A percentile compares a stretch with the other conserved stretches of the same genome.
These are phyloP conservation scores for Paracorniculantispora psalliotae DNA, from an alignment of 2,329 filamentous ascomycete genomes.

Conservation along the genomic window DNA sequence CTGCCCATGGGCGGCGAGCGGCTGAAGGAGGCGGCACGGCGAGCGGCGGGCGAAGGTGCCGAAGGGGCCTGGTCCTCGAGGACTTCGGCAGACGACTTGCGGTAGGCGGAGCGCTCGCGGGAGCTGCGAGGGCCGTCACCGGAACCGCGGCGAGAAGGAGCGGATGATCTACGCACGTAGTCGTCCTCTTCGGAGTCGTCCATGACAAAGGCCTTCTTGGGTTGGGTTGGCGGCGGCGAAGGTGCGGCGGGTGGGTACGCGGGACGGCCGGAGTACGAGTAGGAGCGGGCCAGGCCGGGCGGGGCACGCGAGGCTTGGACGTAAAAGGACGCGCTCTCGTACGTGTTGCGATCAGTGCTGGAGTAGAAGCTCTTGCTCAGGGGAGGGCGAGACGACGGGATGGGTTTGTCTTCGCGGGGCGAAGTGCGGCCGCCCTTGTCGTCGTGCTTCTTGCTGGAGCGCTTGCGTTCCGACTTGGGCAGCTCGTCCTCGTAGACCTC, in stretches of 20 bases:
- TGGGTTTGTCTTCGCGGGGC: slow-evolving; percentile 9
- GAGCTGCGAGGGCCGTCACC: slow-evolving; percentile 21
- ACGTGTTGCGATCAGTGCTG: slow-evolving; percentile 8
- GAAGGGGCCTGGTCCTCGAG: slow-evolving; percentile 28
- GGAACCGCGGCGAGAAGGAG: slow-evolving; percentile 30
- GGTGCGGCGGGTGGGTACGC: slow-evolving; percentile 29
- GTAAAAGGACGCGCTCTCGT: slow-evolving; percentile 4
- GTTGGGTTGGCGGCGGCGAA: slow-evolving; percentile 30
- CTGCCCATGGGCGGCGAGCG: slow-evolving; percentile 23
- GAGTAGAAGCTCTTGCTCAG: neutral
- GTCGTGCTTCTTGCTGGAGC: slow-evolving; percentile 35
- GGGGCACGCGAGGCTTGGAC: slow-evolving; percentile 19
- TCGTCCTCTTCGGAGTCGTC: slow-evolving; percentile 26
- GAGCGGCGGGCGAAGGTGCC: slow-evolving; percentile 26
- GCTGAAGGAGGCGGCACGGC: slow-evolving; percentile 23
- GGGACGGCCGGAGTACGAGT: slow-evolving; percentile 21
- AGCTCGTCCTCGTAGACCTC: slow-evolving; percentile 30
- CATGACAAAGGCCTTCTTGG: slow-evolving; percentile 22
- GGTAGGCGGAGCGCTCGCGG: slow-evolving; percentile 26
- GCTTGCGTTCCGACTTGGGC: slow-evolving; percentile 33
- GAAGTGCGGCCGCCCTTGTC: slow-evolving; percentile 10
- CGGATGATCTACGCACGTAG: slow-evolving; percentile 28
- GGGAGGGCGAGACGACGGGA: slow-evolving; percentile 13
- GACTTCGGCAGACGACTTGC: slow-evolving; percentile 28
- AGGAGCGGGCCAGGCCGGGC: slow-evolving; percentile 18